phyloP scores from a whole-genome alignment of 176 grass and related monocot species.

The barley (Hordeum vulgare) region DNA sequence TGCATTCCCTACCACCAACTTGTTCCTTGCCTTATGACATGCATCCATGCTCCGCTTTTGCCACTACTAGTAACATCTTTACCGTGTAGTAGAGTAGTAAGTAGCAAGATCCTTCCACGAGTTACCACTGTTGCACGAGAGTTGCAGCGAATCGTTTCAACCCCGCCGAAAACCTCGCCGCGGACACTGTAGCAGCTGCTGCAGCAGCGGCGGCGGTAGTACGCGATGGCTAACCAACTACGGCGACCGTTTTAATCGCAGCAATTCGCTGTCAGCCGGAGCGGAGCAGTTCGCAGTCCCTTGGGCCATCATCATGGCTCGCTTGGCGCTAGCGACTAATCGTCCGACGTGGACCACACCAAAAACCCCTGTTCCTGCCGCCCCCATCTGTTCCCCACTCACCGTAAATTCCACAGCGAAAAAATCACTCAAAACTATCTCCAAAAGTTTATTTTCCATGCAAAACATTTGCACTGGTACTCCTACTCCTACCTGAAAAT shows the following conservation, averaged over 20 bases:
- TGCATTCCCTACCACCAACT: not conserved
- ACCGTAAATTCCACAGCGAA: not conserved
- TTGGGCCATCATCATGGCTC: conserved; percentile 7
- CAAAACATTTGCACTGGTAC: not conserved
- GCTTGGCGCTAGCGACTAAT: conserved; percentile 22
- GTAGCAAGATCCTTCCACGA: not conserved
- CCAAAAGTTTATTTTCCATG: not conserved
- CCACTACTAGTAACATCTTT: not conserved
- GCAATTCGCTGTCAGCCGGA: conserved; percentile 16
- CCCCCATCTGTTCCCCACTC: conserved; percentile 12
- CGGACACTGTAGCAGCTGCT: not conserved
- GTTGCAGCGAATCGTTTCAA: not conserved
- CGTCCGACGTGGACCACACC: not conserved
- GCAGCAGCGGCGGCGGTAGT: too few relatives aligned
- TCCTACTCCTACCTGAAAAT: not conserved
- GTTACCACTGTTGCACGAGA: not conserved
- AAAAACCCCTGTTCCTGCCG: not conserved
- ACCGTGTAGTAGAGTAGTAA: too few relatives aligned
- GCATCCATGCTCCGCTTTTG: not conserved
- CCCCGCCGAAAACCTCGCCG: not conserved
- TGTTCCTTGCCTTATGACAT: not conserved
- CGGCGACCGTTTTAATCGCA: not conserved
- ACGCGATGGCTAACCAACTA: not conserved
- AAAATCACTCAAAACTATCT: not conserved
- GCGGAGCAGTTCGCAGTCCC: not conserved